Conservation (phyloP, 139 green algal genomes). For the Mesostigma viride region DNA sequence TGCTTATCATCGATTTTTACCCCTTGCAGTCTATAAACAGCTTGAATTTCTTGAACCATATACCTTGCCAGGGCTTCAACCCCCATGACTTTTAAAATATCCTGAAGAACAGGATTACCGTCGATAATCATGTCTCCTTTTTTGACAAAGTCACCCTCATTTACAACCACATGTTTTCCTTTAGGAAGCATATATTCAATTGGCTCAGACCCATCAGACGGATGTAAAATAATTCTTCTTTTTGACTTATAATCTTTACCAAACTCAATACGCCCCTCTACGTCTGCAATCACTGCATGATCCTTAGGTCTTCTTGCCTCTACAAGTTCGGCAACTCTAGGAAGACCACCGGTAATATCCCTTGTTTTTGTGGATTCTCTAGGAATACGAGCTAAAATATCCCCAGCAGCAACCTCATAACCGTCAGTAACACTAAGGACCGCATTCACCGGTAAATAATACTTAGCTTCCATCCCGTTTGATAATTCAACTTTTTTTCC, state of each 20-base stretch:
- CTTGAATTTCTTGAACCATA: conserved; percentile 46
- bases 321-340: conserved; percentile 18
- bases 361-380: conserved; percentile 3
- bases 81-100: no score
- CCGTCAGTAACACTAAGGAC: no score
- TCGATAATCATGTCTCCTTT: no score
- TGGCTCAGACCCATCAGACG: conserved; percentile 13
- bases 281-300: conserved; percentile 22
- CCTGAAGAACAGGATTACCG: no score
- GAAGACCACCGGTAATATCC: conserved; percentile 20
- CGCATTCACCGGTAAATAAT: no score
- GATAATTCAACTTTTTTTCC: no score
- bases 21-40: conserved; percentile 53
- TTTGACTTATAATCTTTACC: conserved; percentile 30
- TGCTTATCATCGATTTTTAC: conserved; percentile 53
- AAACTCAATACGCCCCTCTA: conserved; percentile 19
- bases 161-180: conserved; percentile 43
- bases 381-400: conserved; percentile 19
- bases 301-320: conserved; percentile 19
- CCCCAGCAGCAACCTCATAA: no score
- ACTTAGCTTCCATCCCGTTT: no score
- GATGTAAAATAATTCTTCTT: conserved; percentile 35
- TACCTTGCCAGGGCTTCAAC: no score
- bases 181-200: conserved; percentile 27
- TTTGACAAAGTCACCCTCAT: no score